These are phyloP conservation scores for Karstenula rhodostoma DNA, from an alignment of 2,329 filamentous ascomycete species.

Conservation along the genomic window DNA sequence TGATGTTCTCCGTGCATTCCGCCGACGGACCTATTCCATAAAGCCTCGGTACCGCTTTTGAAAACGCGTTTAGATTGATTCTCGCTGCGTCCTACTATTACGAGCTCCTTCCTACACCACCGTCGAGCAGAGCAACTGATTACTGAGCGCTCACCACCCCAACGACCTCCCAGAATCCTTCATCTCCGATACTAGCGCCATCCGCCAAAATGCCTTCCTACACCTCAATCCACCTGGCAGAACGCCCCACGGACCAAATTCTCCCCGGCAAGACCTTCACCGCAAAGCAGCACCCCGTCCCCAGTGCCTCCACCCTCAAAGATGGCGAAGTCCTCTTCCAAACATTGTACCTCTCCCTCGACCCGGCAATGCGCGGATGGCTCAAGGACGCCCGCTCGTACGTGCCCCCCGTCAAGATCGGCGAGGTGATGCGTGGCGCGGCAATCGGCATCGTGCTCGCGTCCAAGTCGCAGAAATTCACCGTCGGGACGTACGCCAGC, in stretches of 20 bases:
- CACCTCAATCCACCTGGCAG: conserved; percentile 65
- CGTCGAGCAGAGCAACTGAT: background rate
- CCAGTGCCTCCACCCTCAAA: conserved; percentile 60
- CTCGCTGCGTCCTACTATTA: background rate
- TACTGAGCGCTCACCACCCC: background rate
- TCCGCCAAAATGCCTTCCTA: conserved; percentile 48
- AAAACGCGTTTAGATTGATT: background rate
- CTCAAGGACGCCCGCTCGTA: conserved; percentile 68
- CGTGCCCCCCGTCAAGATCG: conserved; percentile 72
- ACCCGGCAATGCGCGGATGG: conserved; percentile 81
- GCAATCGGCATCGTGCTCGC: conserved; percentile 69
- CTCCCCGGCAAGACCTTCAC: conserved; percentile 72
- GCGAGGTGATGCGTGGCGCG: conserved; percentile 72
- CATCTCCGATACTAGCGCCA: too few species aligned
- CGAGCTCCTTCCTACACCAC: background rate
- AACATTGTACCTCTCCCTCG: conserved; percentile 71
- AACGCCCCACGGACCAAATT: conserved; percentile 68
- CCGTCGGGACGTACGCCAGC: conserved; percentile 66
- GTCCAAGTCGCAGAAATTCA: conserved; percentile 63
- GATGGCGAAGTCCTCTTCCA: conserved; percentile 70
- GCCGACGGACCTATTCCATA: background rate
- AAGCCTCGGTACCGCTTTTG: conserved; percentile 1
- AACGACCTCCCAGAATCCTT: background rate
- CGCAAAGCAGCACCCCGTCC: conserved; percentile 59
- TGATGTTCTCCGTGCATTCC: conserved; percentile 18